Evolutionary conservation across 805 yeast species (phyloP), one percentile per base, ranked within the genome.

Genomic region (Lachancea cidri): DNA sequence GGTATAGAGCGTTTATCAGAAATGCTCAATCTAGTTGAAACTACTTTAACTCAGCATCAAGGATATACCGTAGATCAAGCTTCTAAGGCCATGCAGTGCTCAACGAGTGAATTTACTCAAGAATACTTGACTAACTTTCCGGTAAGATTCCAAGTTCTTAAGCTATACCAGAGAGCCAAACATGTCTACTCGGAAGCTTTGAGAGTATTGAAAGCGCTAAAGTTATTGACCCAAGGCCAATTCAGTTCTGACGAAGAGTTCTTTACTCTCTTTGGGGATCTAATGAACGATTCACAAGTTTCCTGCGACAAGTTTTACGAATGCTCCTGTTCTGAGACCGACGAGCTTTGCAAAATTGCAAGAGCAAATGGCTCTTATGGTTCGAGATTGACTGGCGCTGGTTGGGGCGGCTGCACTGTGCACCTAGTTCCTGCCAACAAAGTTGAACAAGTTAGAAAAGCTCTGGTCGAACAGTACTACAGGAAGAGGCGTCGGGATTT

Each of bases 321-420:
- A 42, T 76, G 82, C 40, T 77, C 85, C 3, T 73, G 75, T 47
- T 68, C 68, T 1, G 80, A 73, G 45, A 70, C 79, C 41, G 76
- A 81, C 41, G 58, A 62, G 9, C 57, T 82, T 30, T 76, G 83
- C 52, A 41, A 54, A 6, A 71, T 82, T 38, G 86, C 85, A 3
- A 55, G 65, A 31, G 55, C 48, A 2, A 68, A 73, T 45, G 88
- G 87, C 3, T 67, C 85, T 1, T 68, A 61, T 44, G 88, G 88
- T 14, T 76, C 85, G 1, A 68, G 89, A 41, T 71, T 79, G n/a
- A 81, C 88, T 7, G 89, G 88, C 19, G 88, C 89, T 15, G 89
- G 89, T 3, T 82, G 79, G 72, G 88, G 88, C 25, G 88, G 88
- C 4, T 76, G 81, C 22, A 70, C 83, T 0, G 83, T 82, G n/a